Conservation (phyloP, 2,329 filamentous ascomycete species). For the Sporothrix mexicana region DNA sequence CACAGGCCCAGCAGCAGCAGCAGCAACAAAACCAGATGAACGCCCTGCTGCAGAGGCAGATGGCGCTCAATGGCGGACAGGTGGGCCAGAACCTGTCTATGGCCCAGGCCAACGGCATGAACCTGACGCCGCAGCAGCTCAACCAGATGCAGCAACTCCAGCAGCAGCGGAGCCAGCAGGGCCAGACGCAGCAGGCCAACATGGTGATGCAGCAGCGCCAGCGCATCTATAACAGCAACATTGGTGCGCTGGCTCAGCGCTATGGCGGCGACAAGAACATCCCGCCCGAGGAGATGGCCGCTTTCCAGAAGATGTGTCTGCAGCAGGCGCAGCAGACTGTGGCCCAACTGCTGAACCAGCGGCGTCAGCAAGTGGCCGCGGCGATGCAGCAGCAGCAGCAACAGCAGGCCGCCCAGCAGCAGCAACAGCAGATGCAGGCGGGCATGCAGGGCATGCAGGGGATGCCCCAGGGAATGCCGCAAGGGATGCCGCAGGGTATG, state of each 20-base stretch:
- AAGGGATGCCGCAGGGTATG: constrained; percentile 29
- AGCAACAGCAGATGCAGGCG: constrained; percentile 34
- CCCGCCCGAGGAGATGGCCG: constrained; percentile 53
- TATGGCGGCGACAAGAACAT: constrained; percentile 54
- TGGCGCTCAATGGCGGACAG: constrained; percentile 34
- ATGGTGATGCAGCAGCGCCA: constrained; percentile 37
- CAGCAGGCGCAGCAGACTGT: constrained; percentile 32
- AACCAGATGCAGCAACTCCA: constrained; percentile 41
- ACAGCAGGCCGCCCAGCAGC: constrained; percentile 37
- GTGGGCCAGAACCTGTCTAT: constrained; percentile 39
- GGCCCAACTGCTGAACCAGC: constrained; percentile 39
- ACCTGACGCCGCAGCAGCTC: constrained; percentile 42
- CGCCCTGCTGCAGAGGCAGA: constrained; percentile 48
- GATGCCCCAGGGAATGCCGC: constrained; percentile 31
- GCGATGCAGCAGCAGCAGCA: constrained; percentile 35
- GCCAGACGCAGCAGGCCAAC: constrained; percentile 42
- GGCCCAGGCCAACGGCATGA: constrained; percentile 41
- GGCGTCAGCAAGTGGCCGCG: constrained; percentile 37
- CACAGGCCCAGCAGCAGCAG: constrained; percentile 31
- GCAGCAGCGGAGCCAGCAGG: constrained; percentile 40
- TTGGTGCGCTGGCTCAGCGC: constrained; percentile 46
- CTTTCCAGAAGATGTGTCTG: constrained; percentile 53
- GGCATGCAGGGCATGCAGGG: constrained; percentile 31
- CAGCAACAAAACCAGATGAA: constrained; percentile 49
- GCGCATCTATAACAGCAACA: constrained; percentile 49